These are phyloP conservation scores for Zea mays DNA, from an alignment of 176 grass and related monocot genomes.

Conservation along the genomic window DNA sequence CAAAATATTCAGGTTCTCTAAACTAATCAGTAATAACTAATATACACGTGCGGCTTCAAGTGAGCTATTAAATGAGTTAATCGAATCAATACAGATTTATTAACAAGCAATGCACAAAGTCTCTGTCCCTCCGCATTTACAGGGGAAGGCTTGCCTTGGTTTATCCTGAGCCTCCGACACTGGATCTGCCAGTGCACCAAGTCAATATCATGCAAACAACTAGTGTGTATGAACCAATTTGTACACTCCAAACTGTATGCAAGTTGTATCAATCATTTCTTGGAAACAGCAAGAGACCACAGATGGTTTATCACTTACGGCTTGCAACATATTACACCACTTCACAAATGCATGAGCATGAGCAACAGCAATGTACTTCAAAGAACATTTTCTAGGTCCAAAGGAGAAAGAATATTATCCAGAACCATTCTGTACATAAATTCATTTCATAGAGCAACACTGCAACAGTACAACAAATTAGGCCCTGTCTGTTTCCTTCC, in stretches of 20 bases:
- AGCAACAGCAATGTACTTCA: neutral
- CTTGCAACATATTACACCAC: slow-evolving; percentile 16
- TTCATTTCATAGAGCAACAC: slow-evolving; percentile 26
- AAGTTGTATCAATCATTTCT: neutral
- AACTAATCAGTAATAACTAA: neutral
- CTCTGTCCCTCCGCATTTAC: too few relatives aligned
- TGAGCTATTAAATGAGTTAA: slow-evolving; percentile 18
- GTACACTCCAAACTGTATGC: neutral
- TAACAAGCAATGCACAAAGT: neutral
- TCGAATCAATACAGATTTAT: neutral
- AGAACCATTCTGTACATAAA: neutral
- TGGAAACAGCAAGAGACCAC: slow-evolving; percentile 18
- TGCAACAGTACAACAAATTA: slow-evolving; percentile 24
- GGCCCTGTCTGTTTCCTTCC: too few relatives aligned
- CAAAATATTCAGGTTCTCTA: neutral
- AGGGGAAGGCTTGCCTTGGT: too few relatives aligned
- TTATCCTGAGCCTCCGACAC: too few relatives aligned
- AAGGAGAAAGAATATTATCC: neutral
- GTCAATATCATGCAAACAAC: slow-evolving; percentile 1
- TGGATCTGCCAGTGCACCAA: neutral
- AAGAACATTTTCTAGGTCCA: neutral
- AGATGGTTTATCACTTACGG: neutral
- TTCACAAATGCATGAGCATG: neutral
- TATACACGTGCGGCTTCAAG: neutral
- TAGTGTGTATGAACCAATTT: neutral